Evolutionary conservation across 1,284 basidiomycete species (phyloP).

Genomic region (Prillingera fragicola): DNA sequence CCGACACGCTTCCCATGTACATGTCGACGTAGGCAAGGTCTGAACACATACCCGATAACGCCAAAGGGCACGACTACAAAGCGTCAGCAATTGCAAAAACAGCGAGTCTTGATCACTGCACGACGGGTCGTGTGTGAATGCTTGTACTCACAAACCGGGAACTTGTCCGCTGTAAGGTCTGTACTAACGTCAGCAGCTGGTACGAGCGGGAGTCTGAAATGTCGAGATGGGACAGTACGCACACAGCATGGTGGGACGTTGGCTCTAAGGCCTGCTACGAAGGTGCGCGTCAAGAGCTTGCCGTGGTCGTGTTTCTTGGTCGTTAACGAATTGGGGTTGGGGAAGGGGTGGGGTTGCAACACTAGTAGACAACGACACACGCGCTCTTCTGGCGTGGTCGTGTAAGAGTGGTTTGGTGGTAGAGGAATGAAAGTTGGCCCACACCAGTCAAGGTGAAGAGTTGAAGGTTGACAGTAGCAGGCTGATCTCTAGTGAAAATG

Average conservation of each 20-base stretch:
- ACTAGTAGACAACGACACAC: no score
- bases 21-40: conserved; percentile 2
- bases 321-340: not conserved
- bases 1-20: no score
- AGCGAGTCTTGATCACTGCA: no score
- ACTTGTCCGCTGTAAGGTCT: conserved; percentile 68
- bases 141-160: conserved; percentile 63
- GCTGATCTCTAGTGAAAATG: no score
- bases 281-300: not conserved
- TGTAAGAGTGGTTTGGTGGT: no score
- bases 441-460: no score
- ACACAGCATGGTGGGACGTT: not conserved
- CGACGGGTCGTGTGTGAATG: not conserved
- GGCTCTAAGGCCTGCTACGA: not conserved
- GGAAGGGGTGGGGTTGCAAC: not conserved
- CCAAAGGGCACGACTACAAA: conserved; percentile 19
- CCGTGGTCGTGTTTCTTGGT: not conserved
- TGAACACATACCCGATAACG: conserved; percentile 17
- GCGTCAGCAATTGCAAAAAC: conserved; percentile 2
- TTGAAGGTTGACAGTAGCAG: no score
- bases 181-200: conserved; percentile 30
- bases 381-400: no score
- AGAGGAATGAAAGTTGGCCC: no score
- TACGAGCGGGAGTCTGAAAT: not conserved
- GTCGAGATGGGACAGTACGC: not conserved